Evolutionary conservation across 2,329 filamentous ascomycete genomes (phyloP).

Genomic region (Colletotrichum tanaceti): DNA sequence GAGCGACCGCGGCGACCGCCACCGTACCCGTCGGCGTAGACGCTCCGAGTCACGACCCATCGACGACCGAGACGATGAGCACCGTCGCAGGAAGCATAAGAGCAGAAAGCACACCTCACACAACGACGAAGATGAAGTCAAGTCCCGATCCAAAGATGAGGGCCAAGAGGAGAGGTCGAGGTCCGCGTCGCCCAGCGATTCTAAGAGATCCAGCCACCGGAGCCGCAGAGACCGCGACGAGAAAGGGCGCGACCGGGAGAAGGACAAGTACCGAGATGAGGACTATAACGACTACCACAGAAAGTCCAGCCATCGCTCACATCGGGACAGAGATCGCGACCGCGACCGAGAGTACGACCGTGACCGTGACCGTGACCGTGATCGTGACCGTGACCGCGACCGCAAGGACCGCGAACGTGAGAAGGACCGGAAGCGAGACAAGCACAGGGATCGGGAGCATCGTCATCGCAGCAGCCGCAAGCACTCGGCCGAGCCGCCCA

Average conservation of each 20-base stretch:
- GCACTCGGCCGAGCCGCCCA: slow-evolving; percentile 46
- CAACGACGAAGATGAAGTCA: slow-evolving; percentile 60
- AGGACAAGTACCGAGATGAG: slow-evolving; percentile 59
- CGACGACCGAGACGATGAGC: slow-evolving; percentile 60
- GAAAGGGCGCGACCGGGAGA: slow-evolving; percentile 56
- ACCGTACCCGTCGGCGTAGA: slow-evolving; percentile 61
- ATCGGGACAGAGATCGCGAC: slow-evolving; percentile 57
- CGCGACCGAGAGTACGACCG: slow-evolving; percentile 51
- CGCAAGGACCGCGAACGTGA: slow-evolving; percentile 52
- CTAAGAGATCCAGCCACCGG: slow-evolving; percentile 68
- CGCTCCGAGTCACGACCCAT: slow-evolving; percentile 62
- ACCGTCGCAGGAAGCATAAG: slow-evolving; percentile 64
- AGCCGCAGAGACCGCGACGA: slow-evolving; percentile 68
- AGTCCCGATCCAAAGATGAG: slow-evolving; percentile 49
- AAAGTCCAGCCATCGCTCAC: slow-evolving; percentile 55
- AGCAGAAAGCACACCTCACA: slow-evolving; percentile 55
- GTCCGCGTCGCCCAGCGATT: slow-evolving; percentile 72
- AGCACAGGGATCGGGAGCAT: slow-evolving; percentile 52
- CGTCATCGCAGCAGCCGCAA: slow-evolving; percentile 53
- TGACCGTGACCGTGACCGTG: slow-evolving; percentile 53
- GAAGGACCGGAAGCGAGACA: slow-evolving; percentile 53
- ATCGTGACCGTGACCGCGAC: slow-evolving; percentile 54
- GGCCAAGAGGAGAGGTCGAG: slow-evolving; percentile 68
- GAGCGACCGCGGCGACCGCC: slow-evolving; percentile 52
- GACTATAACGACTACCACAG: slow-evolving; percentile 59